phyloP scores from a whole-genome alignment of 2,329 filamentous ascomycete species.

The Penicillium psychrosexuale region DNA sequence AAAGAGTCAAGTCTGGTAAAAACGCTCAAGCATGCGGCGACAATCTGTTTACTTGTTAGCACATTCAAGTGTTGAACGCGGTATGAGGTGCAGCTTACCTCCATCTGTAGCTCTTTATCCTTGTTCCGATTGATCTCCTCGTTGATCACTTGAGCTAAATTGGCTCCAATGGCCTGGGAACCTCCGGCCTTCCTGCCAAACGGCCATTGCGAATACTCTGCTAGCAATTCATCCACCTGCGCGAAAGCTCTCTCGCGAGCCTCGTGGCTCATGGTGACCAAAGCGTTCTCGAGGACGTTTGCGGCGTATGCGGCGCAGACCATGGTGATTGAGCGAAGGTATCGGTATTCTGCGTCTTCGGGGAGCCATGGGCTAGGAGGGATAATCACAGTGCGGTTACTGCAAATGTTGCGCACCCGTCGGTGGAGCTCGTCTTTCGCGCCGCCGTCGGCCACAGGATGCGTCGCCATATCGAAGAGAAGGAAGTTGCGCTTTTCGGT shows the following conservation, averaged over 20 bases:
- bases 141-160: constrained; percentile 78
- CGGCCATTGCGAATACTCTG: constrained; percentile 96
- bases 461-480: constrained; percentile 99
- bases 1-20: constrained; percentile 97
- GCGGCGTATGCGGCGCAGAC: constrained; percentile 97
- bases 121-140: constrained; percentile 85
- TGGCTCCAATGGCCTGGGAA: constrained; percentile 82
- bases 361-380: constrained; percentile 84
- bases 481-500: constrained; percentile 99
- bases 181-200: constrained; percentile 78
- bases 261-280: constrained; percentile 90
- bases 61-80: not conserved
- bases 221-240: constrained; percentile 91
- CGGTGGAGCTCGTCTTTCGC: constrained; percentile 97
- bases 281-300: constrained; percentile 96
- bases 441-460: constrained; percentile 91
- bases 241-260: constrained; percentile 90
- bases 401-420: constrained; percentile 87
- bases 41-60: constrained; percentile 53
- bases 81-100: constrained; percentile 58
- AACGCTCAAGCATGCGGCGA: constrained; percentile 93
- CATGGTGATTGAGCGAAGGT: constrained; percentile 88
- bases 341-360: constrained; percentile 90
- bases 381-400: constrained; percentile 88
- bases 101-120: constrained; percentile 92